phyloP scores from a whole-genome alignment of 2,329 filamentous ascomycete genomes.

The Aspergillus niger region DNA sequence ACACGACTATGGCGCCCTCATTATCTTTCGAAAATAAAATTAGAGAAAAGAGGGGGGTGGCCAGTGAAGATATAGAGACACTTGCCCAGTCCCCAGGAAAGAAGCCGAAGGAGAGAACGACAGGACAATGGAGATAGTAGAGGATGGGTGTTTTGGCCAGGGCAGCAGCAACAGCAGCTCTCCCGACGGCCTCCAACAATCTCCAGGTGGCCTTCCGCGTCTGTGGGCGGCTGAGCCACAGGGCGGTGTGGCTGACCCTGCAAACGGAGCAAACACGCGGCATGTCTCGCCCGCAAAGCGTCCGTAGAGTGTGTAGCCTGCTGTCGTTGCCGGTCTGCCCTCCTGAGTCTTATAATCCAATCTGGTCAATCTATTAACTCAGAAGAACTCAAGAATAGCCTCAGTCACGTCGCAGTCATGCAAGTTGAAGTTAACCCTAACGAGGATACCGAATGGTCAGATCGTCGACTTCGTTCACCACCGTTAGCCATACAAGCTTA shows the following conservation, averaged over 20 bases:
- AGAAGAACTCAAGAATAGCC: neutral
- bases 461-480: slow-evolving; percentile 37
- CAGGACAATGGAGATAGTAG: slow-evolving; percentile 16
- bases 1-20: slow-evolving; percentile 34
- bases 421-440: slow-evolving; percentile 91
- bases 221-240: slow-evolving; percentile 32
- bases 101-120: slow-evolving; percentile 3
- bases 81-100: neutral
- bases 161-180: slow-evolving; percentile 19
- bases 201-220: slow-evolving; percentile 46
- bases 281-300: slow-evolving; percentile 22
- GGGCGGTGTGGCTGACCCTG: slow-evolving; percentile 19
- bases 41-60: neutral
- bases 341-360: neutral
- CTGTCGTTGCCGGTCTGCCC: neutral
- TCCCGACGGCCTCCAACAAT: slow-evolving; percentile 23
- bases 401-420: slow-evolving; percentile 35
- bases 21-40: slow-evolving; percentile 24
- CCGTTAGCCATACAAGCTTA: slow-evolving; percentile 18
- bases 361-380: neutral
- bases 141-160: slow-evolving; percentile 20
- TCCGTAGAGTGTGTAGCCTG: neutral
- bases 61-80: neutral
- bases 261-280: slow-evolving; percentile 46
- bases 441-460: slow-evolving; percentile 90